A percentile compares a stretch with the other conserved stretches of the same genome.
Evolutionary conservation across 352 stramenopile genomes (phyloP).

Genomic region (Phytophthora idaei): DNA sequence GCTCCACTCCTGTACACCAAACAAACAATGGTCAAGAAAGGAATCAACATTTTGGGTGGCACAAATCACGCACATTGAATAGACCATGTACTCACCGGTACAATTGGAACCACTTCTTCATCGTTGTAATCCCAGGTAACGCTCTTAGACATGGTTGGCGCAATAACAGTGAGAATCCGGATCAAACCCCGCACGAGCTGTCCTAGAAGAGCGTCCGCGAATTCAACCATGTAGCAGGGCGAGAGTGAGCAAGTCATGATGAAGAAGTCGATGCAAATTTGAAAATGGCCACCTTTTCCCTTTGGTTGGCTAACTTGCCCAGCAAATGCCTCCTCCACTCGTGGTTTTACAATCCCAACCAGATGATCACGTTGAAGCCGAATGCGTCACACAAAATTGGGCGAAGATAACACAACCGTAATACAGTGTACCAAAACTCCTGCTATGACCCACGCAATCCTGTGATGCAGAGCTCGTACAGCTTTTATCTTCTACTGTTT

Average conservation of each 20-base stretch:
- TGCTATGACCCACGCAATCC: conserved; percentile 13
- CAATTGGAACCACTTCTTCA: conserved; percentile 3
- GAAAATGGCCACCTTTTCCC: background rate
- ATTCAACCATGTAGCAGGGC: conserved; percentile 5
- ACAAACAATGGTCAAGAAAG: background rate
- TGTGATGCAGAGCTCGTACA: background rate
- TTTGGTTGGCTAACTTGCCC: background rate
- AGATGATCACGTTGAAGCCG: conserved; percentile 5
- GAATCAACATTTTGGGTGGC: background rate
- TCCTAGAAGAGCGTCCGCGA: conserved; percentile 8
- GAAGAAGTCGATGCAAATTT: background rate
- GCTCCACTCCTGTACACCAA: conserved; percentile 2
- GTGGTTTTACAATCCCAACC: background rate
- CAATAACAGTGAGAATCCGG: background rate
- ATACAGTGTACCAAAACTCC: background rate
- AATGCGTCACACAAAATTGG: background rate
- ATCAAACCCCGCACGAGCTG: background rate
- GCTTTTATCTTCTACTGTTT: background rate
- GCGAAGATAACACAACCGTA: background rate
- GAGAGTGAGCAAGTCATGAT: background rate
- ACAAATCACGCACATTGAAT: background rate
- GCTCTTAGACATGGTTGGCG: conserved; percentile 8
- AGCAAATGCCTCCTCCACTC: background rate
- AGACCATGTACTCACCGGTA: conserved; percentile 4
- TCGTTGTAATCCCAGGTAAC: conserved; percentile 6